Evolutionary conservation across 2,329 filamentous ascomycete genomes (phyloP).

Genomic region (Colletotrichum euphorbiae): DNA sequence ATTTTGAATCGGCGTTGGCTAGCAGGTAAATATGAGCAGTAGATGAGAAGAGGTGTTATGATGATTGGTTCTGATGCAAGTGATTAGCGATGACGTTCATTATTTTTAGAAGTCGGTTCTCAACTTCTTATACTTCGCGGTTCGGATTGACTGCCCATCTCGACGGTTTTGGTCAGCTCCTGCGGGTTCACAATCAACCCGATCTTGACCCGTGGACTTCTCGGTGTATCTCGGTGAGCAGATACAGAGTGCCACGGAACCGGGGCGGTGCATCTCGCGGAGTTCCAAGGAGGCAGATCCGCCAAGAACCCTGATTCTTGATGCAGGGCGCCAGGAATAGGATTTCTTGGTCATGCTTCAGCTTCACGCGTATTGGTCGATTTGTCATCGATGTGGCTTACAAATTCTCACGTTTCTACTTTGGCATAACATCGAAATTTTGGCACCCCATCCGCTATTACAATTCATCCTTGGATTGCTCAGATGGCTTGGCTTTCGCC

Average conservation of each 20-base stretch:
- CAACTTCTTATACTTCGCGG: too few relatives aligned
- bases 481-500: neutral
- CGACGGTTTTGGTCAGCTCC: too few relatives aligned
- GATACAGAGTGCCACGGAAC: neutral
- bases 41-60: too few relatives aligned
- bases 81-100: too few relatives aligned
- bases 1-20: neutral
- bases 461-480: conserved; percentile 23
- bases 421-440: too few relatives aligned
- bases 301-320: conserved; percentile 15
- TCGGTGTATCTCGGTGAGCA: neutral
- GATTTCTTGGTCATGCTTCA: neutral
- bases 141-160: too few relatives aligned
- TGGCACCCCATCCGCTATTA: neutral
- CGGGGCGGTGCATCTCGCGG: conserved; percentile 9
- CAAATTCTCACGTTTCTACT: neutral
- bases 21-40: neutral
- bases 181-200: too few relatives aligned
- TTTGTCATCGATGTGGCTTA: neutral
- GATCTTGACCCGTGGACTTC: neutral
- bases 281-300: conserved; percentile 22
- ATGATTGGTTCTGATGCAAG: too few relatives aligned
- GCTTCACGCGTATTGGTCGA: neutral
- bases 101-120: too few relatives aligned
- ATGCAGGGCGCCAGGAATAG: neutral